Conservation (phyloP, 2,329 filamentous ascomycete genomes). For the Cladorrhinum sp. region DNA sequence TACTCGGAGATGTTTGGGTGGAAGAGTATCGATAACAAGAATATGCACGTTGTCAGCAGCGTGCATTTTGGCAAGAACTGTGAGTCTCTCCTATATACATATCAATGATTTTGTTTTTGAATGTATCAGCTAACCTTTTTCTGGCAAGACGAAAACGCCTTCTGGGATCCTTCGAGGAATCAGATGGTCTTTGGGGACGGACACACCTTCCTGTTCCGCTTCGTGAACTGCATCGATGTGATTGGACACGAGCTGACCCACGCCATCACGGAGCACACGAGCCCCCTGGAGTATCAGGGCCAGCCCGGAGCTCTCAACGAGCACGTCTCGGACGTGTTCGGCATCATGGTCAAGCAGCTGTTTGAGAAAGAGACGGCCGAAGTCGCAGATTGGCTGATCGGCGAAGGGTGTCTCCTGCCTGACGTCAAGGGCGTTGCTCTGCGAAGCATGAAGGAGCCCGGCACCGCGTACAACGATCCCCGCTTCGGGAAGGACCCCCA, state of each 20-base stretch:
- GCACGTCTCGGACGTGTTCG: constrained; percentile 55
- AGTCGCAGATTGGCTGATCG: constrained; percentile 53
- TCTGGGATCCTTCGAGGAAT: constrained; percentile 47
- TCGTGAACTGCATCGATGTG: constrained; percentile 52
- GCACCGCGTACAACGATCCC: constrained; percentile 51
- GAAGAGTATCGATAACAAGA: constrained; percentile 51
- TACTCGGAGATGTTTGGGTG: constrained; percentile 49
- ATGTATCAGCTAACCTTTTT: not conserved
- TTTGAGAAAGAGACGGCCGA: constrained; percentile 43
- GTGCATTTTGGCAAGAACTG: constrained; percentile 49
- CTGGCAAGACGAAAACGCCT: constrained; percentile 48
- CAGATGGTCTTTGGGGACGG: constrained; percentile 59
- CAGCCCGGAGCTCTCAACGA: constrained; percentile 57
- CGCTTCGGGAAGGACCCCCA: constrained; percentile 54
- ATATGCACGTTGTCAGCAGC: constrained; percentile 48
- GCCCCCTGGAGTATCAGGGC: constrained; percentile 47
- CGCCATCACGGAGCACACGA: constrained; percentile 50
- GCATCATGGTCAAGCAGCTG: constrained; percentile 56
- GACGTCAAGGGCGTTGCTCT: constrained; percentile 50
- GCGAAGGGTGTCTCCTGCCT: constrained; percentile 50
- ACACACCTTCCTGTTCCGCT: constrained; percentile 48
- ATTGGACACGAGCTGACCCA: constrained; percentile 58
- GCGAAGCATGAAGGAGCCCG: constrained; percentile 53
- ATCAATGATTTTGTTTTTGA: not conserved
- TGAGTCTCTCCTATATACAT: too few relatives aligned